Percentiles rank a stretch among this genome's conserved stretches.
Conservation (phyloP, 1,139 yeast species). For the Suhomyces bribrorum region DNA sequence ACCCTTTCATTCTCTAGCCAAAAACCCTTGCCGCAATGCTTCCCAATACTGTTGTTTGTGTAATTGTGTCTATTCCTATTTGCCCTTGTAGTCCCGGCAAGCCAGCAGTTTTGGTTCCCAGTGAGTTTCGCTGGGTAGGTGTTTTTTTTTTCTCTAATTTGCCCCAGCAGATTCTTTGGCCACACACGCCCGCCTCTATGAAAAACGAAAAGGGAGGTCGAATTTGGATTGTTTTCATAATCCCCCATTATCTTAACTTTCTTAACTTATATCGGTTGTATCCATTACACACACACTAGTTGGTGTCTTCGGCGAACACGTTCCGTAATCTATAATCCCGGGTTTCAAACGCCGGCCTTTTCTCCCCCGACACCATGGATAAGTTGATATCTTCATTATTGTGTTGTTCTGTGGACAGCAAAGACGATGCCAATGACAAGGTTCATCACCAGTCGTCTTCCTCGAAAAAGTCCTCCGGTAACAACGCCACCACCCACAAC, state of each 20-base stretch:
- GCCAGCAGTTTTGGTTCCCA: neutral
- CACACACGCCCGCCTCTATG: conserved; percentile 2
- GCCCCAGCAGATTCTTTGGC: neutral
- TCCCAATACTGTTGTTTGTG: too few species aligned
- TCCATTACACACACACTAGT: too few species aligned
- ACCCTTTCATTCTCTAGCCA: too few species aligned
- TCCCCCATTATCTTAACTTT: neutral
- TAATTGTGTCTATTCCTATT: too few species aligned
- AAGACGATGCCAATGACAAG: conserved; percentile 36
- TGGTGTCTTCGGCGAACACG: conserved; percentile 4
- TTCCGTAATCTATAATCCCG: conserved; percentile 2
- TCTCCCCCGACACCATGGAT: conserved; percentile 24
- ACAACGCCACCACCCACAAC: conserved; percentile 7
- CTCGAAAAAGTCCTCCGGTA: conserved; percentile 4
- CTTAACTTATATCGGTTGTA: neutral
- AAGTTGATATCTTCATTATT: conserved; percentile 36
- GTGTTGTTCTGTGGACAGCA: conserved; percentile 43
- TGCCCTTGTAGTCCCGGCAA: neutral
- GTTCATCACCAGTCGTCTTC: conserved; percentile 15
- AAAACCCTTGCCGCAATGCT: too few species aligned
- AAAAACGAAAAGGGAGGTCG: conserved; percentile 12
- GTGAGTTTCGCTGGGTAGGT: too few species aligned
- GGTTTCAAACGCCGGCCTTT: conserved; percentile 12
- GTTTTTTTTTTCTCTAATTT: conserved; percentile 1
- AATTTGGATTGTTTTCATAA: conserved; percentile 7